A percentile compares a stretch with the other conserved stretches of the same genome.
Evolutionary conservation across 768 basidiomycete species (phyloP).

Genomic region (Mycena epipterygia): DNA sequence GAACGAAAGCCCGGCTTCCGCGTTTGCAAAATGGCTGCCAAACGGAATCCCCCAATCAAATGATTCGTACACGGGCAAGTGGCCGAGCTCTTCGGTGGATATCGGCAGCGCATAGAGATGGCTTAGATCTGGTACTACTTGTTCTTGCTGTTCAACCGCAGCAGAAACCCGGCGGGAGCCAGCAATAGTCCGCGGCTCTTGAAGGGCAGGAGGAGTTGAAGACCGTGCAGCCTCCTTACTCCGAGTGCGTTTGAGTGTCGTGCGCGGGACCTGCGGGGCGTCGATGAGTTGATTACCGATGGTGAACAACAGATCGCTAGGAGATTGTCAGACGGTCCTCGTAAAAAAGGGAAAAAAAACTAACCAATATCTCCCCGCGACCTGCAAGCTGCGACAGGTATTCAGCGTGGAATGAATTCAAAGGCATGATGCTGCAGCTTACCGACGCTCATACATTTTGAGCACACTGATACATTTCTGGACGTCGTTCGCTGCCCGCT

Average conservation of each 20-base stretch:
- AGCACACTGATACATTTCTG: constrained; percentile 63
- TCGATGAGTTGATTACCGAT: constrained; percentile 27
- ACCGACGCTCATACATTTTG: constrained; percentile 36
- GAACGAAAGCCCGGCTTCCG: neutral
- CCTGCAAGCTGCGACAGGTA: constrained; percentile 12
- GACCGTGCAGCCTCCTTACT: neutral
- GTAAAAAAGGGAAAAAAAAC: neutral
- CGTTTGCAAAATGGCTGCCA: neutral
- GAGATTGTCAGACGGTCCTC: neutral
- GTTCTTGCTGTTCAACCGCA: neutral
- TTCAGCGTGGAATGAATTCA: neutral
- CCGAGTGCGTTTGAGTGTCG: constrained; percentile 21
- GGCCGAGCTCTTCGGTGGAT: constrained; percentile 59
- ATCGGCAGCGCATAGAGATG: constrained; percentile 50
- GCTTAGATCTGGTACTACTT: neutral
- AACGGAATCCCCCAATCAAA: constrained; percentile 25
- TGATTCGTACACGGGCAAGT: constrained; percentile 53
- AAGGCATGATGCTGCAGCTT: neutral
- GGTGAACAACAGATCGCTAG: constrained; percentile 26
- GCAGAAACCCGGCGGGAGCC: neutral
- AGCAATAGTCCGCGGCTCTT: constrained; percentile 3
- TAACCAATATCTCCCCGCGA: constrained; percentile 26
- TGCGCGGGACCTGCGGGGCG: constrained; percentile 1
- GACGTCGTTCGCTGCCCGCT: constrained; percentile 65
- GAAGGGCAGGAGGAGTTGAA: neutral